Conservation (phyloP, 1,139 yeast genomes). For the Geotrichum carabidarum region DNA sequence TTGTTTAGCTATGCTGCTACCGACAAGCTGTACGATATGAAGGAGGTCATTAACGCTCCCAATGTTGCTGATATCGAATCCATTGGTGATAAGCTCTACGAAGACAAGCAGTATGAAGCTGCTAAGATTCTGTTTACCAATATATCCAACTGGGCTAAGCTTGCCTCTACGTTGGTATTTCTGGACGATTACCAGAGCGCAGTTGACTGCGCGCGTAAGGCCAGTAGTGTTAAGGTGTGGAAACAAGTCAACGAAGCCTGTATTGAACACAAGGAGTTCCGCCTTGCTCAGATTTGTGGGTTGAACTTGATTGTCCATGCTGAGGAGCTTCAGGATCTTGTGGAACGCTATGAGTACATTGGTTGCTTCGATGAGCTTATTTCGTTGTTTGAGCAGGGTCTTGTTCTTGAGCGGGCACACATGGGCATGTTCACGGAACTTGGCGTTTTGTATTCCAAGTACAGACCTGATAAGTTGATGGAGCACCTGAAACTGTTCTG, state of each 20-base stretch:
- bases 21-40: conserved; percentile 73
- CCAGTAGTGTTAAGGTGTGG: conserved; percentile 92
- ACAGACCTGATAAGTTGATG: conserved; percentile 85
- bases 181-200: conserved; percentile 92
- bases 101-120: conserved; percentile 78
- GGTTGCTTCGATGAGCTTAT: conserved; percentile 92
- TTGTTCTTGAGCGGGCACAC: conserved; percentile 96
- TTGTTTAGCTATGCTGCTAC: conserved; percentile 81
- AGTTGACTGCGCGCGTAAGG: conserved; percentile 98
- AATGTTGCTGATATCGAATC: conserved; percentile 89
- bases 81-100: conserved; percentile 89
- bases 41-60: conserved; percentile 73
- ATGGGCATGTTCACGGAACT: conserved; percentile 99
- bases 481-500: conserved; percentile 96
- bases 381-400: conserved; percentile 89
- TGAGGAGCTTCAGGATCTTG: conserved; percentile 90
- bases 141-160: conserved; percentile 88
- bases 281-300: conserved; percentile 98
- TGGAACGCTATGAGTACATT: conserved; percentile 75
- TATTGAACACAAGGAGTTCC: conserved; percentile 89
- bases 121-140: conserved; percentile 84
- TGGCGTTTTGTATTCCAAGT: conserved; percentile 84
- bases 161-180: conserved; percentile 92
- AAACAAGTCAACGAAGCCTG: conserved; percentile 96
- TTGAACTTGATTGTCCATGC: conserved; percentile 94